Evolutionary conservation across 2,329 filamentous ascomycete species (phyloP), one percentile per base, ranked within the genome.

Genomic region (Penicillium sp.): DNA sequence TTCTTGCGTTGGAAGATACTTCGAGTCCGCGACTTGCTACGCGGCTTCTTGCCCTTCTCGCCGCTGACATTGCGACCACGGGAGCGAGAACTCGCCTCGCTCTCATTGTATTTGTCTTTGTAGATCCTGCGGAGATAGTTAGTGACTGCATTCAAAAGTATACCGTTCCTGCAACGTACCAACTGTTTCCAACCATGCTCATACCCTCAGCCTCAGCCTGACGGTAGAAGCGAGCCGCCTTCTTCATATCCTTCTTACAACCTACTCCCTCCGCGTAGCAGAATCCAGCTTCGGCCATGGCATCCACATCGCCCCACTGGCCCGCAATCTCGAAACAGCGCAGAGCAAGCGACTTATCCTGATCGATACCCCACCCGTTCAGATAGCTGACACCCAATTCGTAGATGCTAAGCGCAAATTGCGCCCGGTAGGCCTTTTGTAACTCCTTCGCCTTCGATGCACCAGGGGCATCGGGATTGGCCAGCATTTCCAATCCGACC

Each of bases 141-240:
- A 55, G 41, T 34, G 40, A 37, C 8, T 38, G 53, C 31, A 53
- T 27, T 11, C 7, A 9, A 18, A 2, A 19, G 7, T 19, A 3
- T 2, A 45, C 4, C 3, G 7, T 13, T 2, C 14, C 22, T 19
- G 29, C 2, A 49, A 80, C 88, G 67, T 78, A 95, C 92, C 93
- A 99, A 77, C 90, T 96, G 69, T 97, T 97, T 47, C 93, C 93
- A 49, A 95, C 87, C 90, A 97, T 97, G 71, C 84, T 95, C 78
- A 96, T 91, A 6, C 93, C 93, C 72, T 93, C 93, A 19, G 86
- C 84, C 68, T 95, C 93, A 5, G 93, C 93, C 75, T 86, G 80
- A 18, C 93, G 85, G 69, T 97, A 97, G 63, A 93, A 89, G 53
- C 83, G 87, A 51, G 93, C 92, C 41, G 89, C 92, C 74, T 91